Evolutionary conservation across 176 grass and related monocot species (phyloP).

Genomic region (Paspalum notatum): DNA sequence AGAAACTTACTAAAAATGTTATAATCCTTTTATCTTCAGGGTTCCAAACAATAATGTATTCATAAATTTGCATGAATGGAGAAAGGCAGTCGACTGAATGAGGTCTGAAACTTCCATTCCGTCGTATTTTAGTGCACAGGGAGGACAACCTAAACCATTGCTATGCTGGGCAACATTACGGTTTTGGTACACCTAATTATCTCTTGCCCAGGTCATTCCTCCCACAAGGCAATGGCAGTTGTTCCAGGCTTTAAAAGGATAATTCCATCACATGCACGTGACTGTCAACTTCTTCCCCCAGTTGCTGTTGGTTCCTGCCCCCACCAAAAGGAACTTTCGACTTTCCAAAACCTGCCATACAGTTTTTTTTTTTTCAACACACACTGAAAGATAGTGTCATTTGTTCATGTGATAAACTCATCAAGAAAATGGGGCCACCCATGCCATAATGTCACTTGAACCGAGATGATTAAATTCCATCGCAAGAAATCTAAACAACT

Average conservation of each 20-base stretch:
- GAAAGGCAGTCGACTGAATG: constrained; percentile 13
- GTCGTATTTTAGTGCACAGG: not conserved
- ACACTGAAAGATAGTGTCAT: too few relatives aligned
- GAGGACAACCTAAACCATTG: constrained; percentile 26
- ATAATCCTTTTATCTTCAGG: not conserved
- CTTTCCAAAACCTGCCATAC: constrained; percentile 24
- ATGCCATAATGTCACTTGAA: too few relatives aligned
- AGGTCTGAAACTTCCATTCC: constrained; percentile 19
- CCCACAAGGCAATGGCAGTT: not conserved
- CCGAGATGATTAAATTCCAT: too few relatives aligned
- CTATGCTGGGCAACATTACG: constrained; percentile 6
- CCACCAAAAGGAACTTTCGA: constrained; percentile 11
- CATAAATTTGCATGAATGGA: constrained; percentile 21
- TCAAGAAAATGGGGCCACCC: too few relatives aligned
- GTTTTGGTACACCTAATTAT: constrained; percentile 34
- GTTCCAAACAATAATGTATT: not conserved
- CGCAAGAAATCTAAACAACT: too few relatives aligned
- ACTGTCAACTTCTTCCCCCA: not conserved
- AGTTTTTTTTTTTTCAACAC: too few relatives aligned
- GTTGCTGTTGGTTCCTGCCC: constrained; percentile 8
- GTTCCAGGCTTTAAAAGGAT: not conserved
- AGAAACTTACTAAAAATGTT: not conserved
- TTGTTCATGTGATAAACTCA: too few relatives aligned
- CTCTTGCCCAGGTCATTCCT: constrained; percentile 6
- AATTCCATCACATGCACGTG: constrained; percentile 5